phyloP scores from a whole-genome alignment of 2,329 filamentous ascomycete species.

The Phoma sp. region DNA sequence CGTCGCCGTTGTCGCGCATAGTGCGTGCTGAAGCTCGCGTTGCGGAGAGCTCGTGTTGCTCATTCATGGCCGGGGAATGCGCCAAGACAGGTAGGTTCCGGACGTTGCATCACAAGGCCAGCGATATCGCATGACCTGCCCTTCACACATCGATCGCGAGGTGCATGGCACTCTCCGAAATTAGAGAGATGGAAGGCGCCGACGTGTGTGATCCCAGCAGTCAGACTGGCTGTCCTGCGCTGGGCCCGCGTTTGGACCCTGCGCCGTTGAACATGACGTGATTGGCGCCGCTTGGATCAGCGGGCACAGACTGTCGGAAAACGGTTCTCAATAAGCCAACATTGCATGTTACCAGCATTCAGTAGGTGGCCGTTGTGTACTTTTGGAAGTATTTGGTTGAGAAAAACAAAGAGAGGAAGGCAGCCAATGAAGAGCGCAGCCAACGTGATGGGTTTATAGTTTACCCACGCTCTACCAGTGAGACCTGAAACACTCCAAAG shows the following conservation, averaged over 20 bases:
- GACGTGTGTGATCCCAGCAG: not conserved
- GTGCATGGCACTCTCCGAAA: not conserved
- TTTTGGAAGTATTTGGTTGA: too few species aligned
- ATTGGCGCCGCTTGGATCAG: conserved; percentile 2
- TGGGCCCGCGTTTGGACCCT: conserved; percentile 2
- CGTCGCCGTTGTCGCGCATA: conserved; percentile 8
- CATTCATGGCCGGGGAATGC: conserved; percentile 1
- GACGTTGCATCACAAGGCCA: conserved; percentile 5
- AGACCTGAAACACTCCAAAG: too few species aligned
- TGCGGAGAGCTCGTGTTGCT: conserved; percentile 12
- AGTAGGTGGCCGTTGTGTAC: too few species aligned
- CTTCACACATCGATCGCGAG: not conserved
- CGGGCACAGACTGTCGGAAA: too few species aligned
- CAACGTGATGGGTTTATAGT: too few species aligned
- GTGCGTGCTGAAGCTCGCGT: conserved; percentile 1
- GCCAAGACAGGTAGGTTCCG: not conserved
- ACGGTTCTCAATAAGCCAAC: too few species aligned
- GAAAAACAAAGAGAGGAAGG: too few species aligned
- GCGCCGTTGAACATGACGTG: not conserved
- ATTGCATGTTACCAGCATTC: too few species aligned
- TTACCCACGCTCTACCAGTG: too few species aligned
- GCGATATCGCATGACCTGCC: conserved; percentile 13
- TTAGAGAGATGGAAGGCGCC: not conserved
- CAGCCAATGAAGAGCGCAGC: too few species aligned
- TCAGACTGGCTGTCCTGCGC: not conserved